Evolutionary conservation across 441 rosid genomes (phyloP), one percentile per base, ranked within the genome.

Genomic region (Syzygium syzygioides): DNA sequence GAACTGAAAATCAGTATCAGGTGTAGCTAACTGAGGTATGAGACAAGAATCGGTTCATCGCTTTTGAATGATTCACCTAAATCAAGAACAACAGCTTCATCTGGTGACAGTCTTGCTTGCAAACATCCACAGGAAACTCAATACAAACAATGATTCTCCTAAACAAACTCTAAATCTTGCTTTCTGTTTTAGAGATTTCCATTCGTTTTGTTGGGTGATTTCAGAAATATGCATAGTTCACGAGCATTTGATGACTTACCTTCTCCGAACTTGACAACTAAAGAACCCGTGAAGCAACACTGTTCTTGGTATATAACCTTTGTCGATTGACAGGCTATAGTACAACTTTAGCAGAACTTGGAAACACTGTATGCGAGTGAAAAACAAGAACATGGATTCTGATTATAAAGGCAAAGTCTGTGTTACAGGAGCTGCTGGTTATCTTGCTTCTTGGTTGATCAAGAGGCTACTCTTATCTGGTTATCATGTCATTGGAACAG

Each of bases 381-480:
- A 71, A 20, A 71, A 37, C 80, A 37, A 71, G 80, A 71, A 20
- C 45, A 71, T 71, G 80, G 52, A 71, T 37, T 71, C 80, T 37
- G 64, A 32, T 18, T 55, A 19, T 54, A 93, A 93, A 87, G 95
- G 94, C 66, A 93, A 91, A 91, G 96, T 96, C 13, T 96, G 99
- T 88, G 98, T 95, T 28, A 96, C 98, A 0, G 99, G 98, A 7
- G 98, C 97, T 88, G 92, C 98, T 85, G 98, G 98, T 34, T 97
- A 91, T 91, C 92, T 97, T 45, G 99, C 99, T 62, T 95, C 99
- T 79, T 97, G 98, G 98, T 95, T 97, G 53, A 93, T 95, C 52
- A 97, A 96, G 94, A 93, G 96, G 52, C 96, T 97, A 79, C 98
- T 96, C 84, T 90, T 90, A 30, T 93, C 93, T 3, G 99, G 98